These are phyloP conservation scores for Penicillium freii DNA, from an alignment of 2,329 filamentous ascomycete genomes.

Conservation along the genomic window DNA sequence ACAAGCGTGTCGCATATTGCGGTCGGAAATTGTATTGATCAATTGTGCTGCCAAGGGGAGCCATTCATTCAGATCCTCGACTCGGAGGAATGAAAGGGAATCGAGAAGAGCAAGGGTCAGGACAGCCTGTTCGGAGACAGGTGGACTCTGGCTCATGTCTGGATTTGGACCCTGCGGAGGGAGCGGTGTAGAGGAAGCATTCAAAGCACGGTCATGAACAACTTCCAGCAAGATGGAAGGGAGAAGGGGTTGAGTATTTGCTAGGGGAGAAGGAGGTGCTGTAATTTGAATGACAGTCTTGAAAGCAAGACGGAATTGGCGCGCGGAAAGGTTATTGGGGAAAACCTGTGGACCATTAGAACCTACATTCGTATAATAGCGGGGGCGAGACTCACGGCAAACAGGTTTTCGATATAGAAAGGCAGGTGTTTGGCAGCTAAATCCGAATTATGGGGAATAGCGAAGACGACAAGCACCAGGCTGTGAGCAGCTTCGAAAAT, in stretches of 20 bases:
- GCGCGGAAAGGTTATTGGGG: slow-evolving; percentile 71
- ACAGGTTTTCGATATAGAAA: slow-evolving; percentile 79
- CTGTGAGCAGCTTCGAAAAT: slow-evolving; percentile 91
- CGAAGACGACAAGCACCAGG: slow-evolving; percentile 74
- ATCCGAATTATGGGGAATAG: slow-evolving; percentile 71
- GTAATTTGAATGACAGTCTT: slow-evolving; percentile 79
- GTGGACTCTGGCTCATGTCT: slow-evolving; percentile 33
- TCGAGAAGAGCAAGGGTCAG: slow-evolving; percentile 76
- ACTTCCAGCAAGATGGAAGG: slow-evolving; percentile 79
- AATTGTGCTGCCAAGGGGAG: slow-evolving; percentile 68
- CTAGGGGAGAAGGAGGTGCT: slow-evolving; percentile 73
- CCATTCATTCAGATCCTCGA: slow-evolving; percentile 75
- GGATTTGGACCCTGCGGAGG: slow-evolving; percentile 39
- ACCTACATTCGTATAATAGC: background rate
- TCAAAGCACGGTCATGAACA: slow-evolving; percentile 62
- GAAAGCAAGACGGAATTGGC: slow-evolving; percentile 87
- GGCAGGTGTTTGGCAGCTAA: slow-evolving; percentile 71
- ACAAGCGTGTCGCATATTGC: slow-evolving; percentile 61
- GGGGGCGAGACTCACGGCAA: slow-evolving; percentile 49
- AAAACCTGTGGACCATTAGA: slow-evolving; percentile 55
- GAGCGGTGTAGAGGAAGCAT: slow-evolving; percentile 53
- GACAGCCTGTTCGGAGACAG: slow-evolving; percentile 70
- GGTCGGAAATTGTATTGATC: slow-evolving; percentile 63
- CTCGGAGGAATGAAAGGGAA: slow-evolving; percentile 69
- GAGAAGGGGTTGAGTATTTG: slow-evolving; percentile 71